A percentile compares a stretch with the other conserved stretches of the same genome.
phyloP scores from a whole-genome alignment of 2,329 filamentous ascomycete genomes.

The Colletotrichum sp. region DNA sequence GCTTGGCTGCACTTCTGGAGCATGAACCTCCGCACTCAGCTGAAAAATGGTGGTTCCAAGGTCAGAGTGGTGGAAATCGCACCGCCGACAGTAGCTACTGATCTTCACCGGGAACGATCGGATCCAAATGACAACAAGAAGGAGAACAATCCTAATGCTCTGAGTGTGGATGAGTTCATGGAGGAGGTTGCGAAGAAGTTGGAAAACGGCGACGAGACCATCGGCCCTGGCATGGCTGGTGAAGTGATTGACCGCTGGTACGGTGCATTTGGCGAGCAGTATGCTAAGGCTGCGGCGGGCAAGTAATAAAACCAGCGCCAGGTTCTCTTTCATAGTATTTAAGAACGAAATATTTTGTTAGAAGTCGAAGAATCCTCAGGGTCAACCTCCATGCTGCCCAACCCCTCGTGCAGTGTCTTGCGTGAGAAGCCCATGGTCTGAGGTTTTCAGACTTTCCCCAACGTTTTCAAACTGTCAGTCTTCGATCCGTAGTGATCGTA shows the following conservation, averaged over 20 bases:
- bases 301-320: background rate
- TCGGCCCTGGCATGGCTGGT: slow-evolving; percentile 47
- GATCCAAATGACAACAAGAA: slow-evolving; percentile 67
- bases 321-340: background rate
- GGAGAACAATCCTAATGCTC: slow-evolving; percentile 43
- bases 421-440: fast-evolving
- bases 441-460: background rate
- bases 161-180: slow-evolving; percentile 61
- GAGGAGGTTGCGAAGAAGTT: slow-evolving; percentile 47
- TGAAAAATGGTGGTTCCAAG: slow-evolving; percentile 40
- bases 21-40: slow-evolving; percentile 58
- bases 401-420: fast-evolving
- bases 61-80: slow-evolving; percentile 60
- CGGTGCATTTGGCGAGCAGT: slow-evolving; percentile 36
- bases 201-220: slow-evolving; percentile 52
- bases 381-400: no score
- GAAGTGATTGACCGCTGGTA: slow-evolving; percentile 41
- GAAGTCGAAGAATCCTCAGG: background rate
- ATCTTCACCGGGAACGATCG: slow-evolving; percentile 59
- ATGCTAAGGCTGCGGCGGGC: background rate
- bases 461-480: background rate
- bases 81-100: slow-evolving; percentile 59
- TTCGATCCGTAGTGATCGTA: background rate
- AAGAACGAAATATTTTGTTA: fast-evolving
- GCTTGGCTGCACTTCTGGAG: slow-evolving; percentile 63